phyloP scores from a whole-genome alignment of 441 rosid genomes.

The Cnidoscolus chayamansa region DNA sequence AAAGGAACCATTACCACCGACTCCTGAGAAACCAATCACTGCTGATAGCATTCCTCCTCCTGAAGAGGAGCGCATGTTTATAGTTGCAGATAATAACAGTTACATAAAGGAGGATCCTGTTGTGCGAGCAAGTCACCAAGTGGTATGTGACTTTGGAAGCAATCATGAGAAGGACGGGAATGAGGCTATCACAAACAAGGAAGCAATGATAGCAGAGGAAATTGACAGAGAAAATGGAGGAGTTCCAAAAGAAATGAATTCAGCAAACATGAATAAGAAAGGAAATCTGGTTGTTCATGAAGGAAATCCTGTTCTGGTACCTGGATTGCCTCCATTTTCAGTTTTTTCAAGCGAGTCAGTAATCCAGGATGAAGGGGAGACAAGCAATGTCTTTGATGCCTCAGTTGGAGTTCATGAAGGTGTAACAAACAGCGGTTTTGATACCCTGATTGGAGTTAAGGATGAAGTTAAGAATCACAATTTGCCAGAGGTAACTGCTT shows the following conservation, averaged over 20 bases:
- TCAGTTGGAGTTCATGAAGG: constrained; percentile 31
- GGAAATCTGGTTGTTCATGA: constrained; percentile 26
- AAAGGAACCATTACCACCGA: constrained; percentile 21
- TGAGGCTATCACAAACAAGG: constrained; percentile 17
- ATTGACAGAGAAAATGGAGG: constrained; percentile 16
- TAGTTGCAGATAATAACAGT: constrained; percentile 39
- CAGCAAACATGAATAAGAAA: constrained; percentile 21
- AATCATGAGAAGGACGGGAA: constrained; percentile 22
- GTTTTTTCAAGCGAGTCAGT: constrained; percentile 30
- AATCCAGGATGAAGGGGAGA: constrained; percentile 21
- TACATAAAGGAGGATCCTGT: constrained; percentile 27
- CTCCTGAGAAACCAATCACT: constrained; percentile 7
- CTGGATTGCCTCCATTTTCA: constrained; percentile 47
- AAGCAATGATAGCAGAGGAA: constrained; percentile 9
- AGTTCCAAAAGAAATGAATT: constrained; percentile 20
- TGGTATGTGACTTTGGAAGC: constrained; percentile 19
- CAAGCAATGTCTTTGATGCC: constrained; percentile 25
- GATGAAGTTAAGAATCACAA: constrained; percentile 32
- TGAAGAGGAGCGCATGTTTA: constrained; percentile 29
- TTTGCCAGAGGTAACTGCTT: constrained; percentile 66
- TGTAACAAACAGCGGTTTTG: constrained; percentile 16
- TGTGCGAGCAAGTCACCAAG: constrained; percentile 16
- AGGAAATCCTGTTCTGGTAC: constrained; percentile 60
- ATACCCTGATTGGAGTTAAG: constrained; percentile 27
- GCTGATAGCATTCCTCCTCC: constrained; percentile 1